Evolutionary conservation across 257 asterid genomes (phyloP).

Genomic region (Primulina huaijiensis): DNA sequence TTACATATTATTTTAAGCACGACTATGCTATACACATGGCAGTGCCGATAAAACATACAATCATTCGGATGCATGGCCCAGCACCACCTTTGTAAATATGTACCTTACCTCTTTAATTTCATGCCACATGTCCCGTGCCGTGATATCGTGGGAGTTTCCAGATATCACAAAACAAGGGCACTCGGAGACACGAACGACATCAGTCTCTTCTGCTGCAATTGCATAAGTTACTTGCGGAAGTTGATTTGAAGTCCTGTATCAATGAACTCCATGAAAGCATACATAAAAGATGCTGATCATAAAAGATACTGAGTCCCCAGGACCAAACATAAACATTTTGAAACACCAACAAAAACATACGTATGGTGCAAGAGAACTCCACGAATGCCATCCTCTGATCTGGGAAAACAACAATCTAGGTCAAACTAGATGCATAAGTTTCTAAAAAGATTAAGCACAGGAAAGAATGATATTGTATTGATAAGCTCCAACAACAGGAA

Average conservation of each 20-base stretch:
- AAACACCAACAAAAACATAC: constrained; percentile 43
- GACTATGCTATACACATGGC: not conserved
- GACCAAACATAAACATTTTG: constrained; percentile 20
- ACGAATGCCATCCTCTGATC: constrained; percentile 59
- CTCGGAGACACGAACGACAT: constrained; percentile 69
- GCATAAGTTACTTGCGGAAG: constrained; percentile 79
- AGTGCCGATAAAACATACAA: constrained; percentile 8
- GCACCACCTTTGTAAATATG: constrained; percentile 14
- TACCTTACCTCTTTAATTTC: constrained; percentile 80
- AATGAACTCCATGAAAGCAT: constrained; percentile 17
- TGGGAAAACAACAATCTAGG: constrained; percentile 32
- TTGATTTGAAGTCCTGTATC: constrained; percentile 66
- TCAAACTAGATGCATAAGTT: constrained; percentile 26
- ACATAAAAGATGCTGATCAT: constrained; percentile 17
- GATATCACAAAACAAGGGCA: constrained; percentile 85
- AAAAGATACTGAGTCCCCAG: constrained; percentile 15
- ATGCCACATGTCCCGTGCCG: constrained; percentile 94
- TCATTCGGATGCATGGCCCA: constrained; percentile 23
- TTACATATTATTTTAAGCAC: not conserved
- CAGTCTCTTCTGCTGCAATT: constrained; percentile 78
- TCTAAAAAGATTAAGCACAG: constrained; percentile 14
- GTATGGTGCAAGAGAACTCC: constrained; percentile 93
- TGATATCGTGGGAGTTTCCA: constrained; percentile 64
- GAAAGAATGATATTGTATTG: not conserved
- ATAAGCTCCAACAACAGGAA: constrained; percentile 12